Evolutionary conservation across 306 rosid species (phyloP), one percentile per base, ranked within the genome.

Genomic region (Lathyrus oleraceus): DNA sequence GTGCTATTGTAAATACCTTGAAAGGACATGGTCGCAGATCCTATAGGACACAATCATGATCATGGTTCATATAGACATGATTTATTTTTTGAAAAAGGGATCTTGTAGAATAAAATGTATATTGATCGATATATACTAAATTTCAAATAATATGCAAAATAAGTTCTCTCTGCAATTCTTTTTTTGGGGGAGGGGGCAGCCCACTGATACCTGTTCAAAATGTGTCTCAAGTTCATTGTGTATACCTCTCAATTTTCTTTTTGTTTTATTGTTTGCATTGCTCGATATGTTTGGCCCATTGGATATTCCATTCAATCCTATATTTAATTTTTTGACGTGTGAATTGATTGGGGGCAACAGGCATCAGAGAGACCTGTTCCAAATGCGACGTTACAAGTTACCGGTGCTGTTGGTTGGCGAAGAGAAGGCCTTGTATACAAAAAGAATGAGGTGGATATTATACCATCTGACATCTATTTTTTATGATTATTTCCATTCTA

Each of bases 341-440:
- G 66, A 43, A 35, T 54, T 70, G 67, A 12, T 47, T 8, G 47
- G 64, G 69, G 6, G 67, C 20, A 65, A 76, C 73, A 88, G 96
- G 83, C 94, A 36, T 5, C 89, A 44, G 97, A 89, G 76, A 87
- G 79, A 76, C 86, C 90, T 72, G 95, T 91, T 61, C 96, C 97
- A 15, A 91, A 89, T 79, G 97, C 97, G 17, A 91, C 97, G 44
- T 86, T 91, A 77, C 96, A 91, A 91, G 97, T 91, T 71, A 91
- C 97, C 0, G 96, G 97, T 36, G 96, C 97, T 71, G 95, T 91
- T 84, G 95, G 96, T 79, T 89, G 97, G 96, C 86, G 95, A 69
- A 87, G 96, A 84, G 97, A 91, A 78, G 97, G 97, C 77, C 97
- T 89, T 69, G 83, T 42, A 39, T 91, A 91, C 79, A 91, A 91